Conservation (phyloP, 169 alveolate genomes). For the Neospora caninum region DNA sequence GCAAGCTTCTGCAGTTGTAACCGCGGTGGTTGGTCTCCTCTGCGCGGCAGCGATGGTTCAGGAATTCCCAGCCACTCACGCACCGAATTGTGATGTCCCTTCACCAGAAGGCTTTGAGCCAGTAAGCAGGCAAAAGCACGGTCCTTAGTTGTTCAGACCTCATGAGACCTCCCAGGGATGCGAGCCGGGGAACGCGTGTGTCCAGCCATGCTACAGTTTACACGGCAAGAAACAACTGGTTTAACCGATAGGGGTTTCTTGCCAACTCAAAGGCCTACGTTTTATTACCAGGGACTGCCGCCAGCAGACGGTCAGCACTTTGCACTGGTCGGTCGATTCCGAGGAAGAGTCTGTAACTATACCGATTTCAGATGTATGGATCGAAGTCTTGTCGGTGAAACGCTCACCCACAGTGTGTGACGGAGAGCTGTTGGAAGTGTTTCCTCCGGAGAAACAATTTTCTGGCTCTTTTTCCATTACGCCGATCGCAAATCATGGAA, state of each 20-base stretch:
- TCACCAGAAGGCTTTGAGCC: background rate
- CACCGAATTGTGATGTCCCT: background rate
- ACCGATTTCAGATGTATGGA: constrained; percentile 50
- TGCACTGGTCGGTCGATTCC: background rate
- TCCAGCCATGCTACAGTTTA: constrained; percentile 50
- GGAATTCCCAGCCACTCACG: background rate
- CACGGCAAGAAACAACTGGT: background rate
- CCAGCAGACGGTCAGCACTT: constrained; percentile 7
- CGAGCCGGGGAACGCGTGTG: constrained; percentile 41
- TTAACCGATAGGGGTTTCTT: constrained; percentile 16
- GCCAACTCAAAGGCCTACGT: constrained; percentile 50
- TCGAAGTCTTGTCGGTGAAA: constrained; percentile 37
- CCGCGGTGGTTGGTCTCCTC: background rate
- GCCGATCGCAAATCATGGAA: background rate
- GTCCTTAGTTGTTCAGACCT: background rate
- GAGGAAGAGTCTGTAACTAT: background rate
- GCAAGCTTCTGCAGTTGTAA: background rate
- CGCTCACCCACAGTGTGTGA: constrained; percentile 27
- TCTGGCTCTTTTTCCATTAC: constrained; percentile 30
- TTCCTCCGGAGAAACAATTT: background rate
- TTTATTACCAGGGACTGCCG: constrained; percentile 50
- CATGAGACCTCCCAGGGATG: constrained; percentile 33
- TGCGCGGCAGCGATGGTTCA: background rate
- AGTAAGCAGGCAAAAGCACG: background rate
- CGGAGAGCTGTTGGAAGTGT: constrained; percentile 37